Percentiles rank a stretch among this genome's conserved stretches.
These are phyloP conservation scores for Biscutella auriculata DNA, from an alignment of 441 rosid genomes.

Conservation along the genomic window DNA sequence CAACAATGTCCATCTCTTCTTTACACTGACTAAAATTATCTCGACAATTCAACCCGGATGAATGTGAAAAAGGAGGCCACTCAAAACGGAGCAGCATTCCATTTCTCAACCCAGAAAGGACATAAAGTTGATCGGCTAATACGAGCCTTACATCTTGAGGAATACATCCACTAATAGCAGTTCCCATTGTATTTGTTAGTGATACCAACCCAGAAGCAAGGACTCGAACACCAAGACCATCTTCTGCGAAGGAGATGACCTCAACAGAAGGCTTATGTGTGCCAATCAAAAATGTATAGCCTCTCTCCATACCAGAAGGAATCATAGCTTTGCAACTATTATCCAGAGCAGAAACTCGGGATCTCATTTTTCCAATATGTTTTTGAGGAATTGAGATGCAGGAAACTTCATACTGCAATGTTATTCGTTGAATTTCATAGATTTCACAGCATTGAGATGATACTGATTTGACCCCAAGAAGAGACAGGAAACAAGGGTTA, in stretches of 20 bases:
- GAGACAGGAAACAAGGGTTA: constrained; percentile 69
- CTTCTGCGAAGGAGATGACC: constrained; percentile 54
- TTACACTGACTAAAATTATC: constrained; percentile 23
- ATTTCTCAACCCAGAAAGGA: constrained; percentile 89
- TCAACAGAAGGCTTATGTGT: constrained; percentile 98
- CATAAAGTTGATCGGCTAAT: constrained; percentile 65
- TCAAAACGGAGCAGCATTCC: constrained; percentile 98
- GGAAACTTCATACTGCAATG: constrained; percentile 72
- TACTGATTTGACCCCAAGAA: constrained; percentile 67
- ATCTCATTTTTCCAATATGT: constrained; percentile 33
- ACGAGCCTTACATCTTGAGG: constrained; percentile 99
- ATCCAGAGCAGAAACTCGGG: constrained; percentile 25
- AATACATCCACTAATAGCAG: constrained; percentile 69
- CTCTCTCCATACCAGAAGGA: constrained; percentile 58
- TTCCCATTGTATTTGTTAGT: constrained; percentile 58
- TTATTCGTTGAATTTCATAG: constrained; percentile 67
- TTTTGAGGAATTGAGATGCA: constrained; percentile 79
- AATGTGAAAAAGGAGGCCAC: constrained; percentile 52
- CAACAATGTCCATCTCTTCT: constrained; percentile 25
- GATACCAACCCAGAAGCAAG: constrained; percentile 72
- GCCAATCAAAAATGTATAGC: constrained; percentile 69
- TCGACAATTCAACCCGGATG: constrained; percentile 24
- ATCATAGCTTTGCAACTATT: constrained; percentile 23
- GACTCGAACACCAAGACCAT: constrained; percentile 50
- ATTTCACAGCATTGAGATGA: constrained; percentile 53